Percentiles rank a stretch among this genome's conserved stretches.
These are phyloP conservation scores for Phytophthora foliorum DNA, from an alignment of 352 stramenopile species.

Conservation along the genomic window DNA sequence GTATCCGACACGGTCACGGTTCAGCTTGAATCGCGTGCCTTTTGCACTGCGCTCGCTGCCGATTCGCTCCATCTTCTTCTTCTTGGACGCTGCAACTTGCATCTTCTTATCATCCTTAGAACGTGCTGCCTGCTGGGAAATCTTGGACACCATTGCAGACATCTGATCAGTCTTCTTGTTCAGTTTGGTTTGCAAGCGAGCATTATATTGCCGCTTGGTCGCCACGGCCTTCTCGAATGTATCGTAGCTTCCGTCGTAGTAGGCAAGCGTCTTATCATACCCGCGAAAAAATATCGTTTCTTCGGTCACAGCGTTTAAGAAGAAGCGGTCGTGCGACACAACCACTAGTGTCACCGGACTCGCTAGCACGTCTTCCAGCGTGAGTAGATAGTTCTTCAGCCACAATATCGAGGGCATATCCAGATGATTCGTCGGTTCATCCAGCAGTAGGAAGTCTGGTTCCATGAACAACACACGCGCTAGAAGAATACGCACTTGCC, in stretches of 20 bases:
- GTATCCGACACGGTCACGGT: slow-evolving; percentile 60
- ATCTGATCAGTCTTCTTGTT: slow-evolving; percentile 68
- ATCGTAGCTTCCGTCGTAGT: slow-evolving; percentile 75
- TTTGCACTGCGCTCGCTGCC: slow-evolving; percentile 61
- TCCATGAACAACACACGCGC: slow-evolving; percentile 73
- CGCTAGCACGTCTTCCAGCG: slow-evolving; percentile 67
- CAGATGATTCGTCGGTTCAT: slow-evolving; percentile 95
- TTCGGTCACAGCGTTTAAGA: slow-evolving; percentile 93
- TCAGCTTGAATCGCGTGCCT: slow-evolving; percentile 69
- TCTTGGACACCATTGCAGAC: slow-evolving; percentile 58
- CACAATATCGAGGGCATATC: slow-evolving; percentile 87
- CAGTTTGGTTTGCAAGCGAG: slow-evolving; percentile 56
- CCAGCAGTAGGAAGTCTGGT: slow-evolving; percentile 93
- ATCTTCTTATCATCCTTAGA: slow-evolving; percentile 74
- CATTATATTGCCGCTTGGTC: slow-evolving; percentile 59
- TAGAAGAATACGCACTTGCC: slow-evolving; percentile 71
- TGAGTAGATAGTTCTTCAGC: slow-evolving; percentile 79
- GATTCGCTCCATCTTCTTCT: slow-evolving; percentile 77
- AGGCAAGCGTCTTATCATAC: slow-evolving; percentile 65
- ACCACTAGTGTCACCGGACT: slow-evolving; percentile 85
- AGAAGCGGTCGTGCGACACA: slow-evolving; percentile 94
- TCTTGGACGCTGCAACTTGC: slow-evolving; percentile 67
- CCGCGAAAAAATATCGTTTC: slow-evolving; percentile 68
- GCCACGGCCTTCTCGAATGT: slow-evolving; percentile 62
- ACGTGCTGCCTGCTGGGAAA: slow-evolving; percentile 49